phyloP scores from a whole-genome alignment of 768 basidiomycete species.

The Rhizopogon vulgaris region DNA sequence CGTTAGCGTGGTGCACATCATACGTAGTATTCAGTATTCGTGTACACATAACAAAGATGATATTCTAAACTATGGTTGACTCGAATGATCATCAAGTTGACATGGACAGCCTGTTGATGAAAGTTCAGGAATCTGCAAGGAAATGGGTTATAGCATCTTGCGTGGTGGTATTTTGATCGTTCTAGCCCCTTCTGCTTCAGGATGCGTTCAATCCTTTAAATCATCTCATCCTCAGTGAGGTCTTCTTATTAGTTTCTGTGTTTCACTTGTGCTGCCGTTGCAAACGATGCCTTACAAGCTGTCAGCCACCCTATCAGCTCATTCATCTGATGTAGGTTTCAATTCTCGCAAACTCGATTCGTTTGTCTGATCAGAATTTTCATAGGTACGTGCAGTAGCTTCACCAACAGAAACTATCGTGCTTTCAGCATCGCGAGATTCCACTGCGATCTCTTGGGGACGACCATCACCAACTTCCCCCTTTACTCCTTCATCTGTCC shows the following conservation, averaged over 20 bases:
- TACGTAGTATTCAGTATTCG: background rate
- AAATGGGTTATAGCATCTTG: background rate
- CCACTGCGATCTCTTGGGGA: conserved; percentile 84
- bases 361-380: conserved; percentile 18
- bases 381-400: conserved; percentile 76
- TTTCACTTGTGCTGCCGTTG: conserved; percentile 2
- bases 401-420: conserved; percentile 73
- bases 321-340: conserved; percentile 67
- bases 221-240: background rate
- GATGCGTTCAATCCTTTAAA: background rate
- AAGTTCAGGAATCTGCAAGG: conserved; percentile 1
- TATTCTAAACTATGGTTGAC: no score
- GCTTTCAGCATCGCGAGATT: conserved; percentile 88
- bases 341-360: background rate
- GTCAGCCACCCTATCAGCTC: conserved; percentile 63
- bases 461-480: conserved; percentile 39
- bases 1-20: conserved; percentile 84
- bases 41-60: no score
- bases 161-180: conserved; percentile 2
- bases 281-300: conserved; percentile 65
- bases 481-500: conserved; percentile 50
- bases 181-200: background rate
- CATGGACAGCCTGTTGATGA: background rate
- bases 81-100: no score
- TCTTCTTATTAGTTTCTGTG: background rate